A percentile compares a stretch with the other conserved stretches of the same genome.
Conservation (phyloP, 139 green algal species). For the Closterium sp. region DNA sequence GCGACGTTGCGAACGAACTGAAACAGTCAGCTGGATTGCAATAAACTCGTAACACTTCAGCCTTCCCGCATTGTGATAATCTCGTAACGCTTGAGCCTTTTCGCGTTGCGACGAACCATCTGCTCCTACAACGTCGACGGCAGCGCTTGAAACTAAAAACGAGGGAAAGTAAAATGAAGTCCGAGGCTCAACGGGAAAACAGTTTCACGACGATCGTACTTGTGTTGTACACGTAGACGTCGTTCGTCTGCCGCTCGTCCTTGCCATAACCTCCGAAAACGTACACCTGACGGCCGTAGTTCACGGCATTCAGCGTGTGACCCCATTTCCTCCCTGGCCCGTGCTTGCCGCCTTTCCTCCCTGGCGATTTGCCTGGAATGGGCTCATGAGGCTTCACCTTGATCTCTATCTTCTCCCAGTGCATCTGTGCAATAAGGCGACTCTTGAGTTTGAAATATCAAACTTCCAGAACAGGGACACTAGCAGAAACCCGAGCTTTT, state of each 20-base stretch:
- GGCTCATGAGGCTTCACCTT: not conserved
- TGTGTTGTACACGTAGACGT: constrained; percentile 25
- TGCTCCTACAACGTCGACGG: not conserved
- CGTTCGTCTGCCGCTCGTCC: constrained; percentile 34
- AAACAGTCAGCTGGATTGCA: too few relatives aligned
- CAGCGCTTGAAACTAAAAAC: not conserved
- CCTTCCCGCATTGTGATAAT: not conserved
- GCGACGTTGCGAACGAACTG: not conserved
- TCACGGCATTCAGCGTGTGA: constrained; percentile 27
- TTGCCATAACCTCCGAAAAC: constrained; percentile 43
- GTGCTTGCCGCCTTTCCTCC: constrained; percentile 1
- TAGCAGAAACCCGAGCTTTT: too few relatives aligned
- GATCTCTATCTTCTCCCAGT: not conserved
- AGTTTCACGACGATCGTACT: not conserved
- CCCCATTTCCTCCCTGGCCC: constrained; percentile 36
- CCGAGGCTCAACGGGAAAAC: not conserved
- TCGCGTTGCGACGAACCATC: not conserved
- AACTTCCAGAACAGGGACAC: not conserved
- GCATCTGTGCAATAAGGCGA: not conserved
- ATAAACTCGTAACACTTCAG: not conserved
- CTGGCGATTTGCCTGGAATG: not conserved
- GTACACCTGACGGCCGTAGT: constrained; percentile 15
- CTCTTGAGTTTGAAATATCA: not conserved
- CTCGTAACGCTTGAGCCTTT: not conserved
- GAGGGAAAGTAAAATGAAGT: not conserved